These are phyloP conservation scores for Ceratocystis harringtonii DNA, from an alignment of 2,329 filamentous ascomycete genomes.

Conservation along the genomic window DNA sequence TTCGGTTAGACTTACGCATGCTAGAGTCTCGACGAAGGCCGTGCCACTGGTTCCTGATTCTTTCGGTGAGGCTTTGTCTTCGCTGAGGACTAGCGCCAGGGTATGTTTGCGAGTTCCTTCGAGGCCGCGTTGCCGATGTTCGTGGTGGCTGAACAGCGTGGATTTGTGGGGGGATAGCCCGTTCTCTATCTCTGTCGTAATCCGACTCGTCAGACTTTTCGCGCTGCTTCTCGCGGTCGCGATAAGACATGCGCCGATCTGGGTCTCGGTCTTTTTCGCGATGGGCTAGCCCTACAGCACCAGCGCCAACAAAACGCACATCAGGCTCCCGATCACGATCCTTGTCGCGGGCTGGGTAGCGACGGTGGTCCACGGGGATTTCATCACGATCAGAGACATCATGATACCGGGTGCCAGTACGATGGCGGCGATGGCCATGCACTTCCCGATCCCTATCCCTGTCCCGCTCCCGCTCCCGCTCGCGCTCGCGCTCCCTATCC, in stretches of 20 bases:
- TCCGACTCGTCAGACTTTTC: constrained; percentile 12
- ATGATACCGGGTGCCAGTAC: constrained; percentile 7
- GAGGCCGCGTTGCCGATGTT: background rate
- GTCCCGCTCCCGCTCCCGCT: constrained; percentile 21
- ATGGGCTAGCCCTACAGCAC: background rate
- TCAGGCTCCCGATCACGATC: constrained; percentile 18
- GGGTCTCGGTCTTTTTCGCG: constrained; percentile 1
- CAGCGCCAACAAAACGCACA: constrained; percentile 11
- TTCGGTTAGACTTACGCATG: constrained; percentile 10
- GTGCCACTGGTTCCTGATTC: constrained; percentile 10
- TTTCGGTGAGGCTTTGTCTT: constrained; percentile 13
- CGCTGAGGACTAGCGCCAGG: constrained; percentile 11
- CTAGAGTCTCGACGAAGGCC: constrained; percentile 12
- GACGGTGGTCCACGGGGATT: constrained; percentile 14
- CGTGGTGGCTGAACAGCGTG: constrained; percentile 1
- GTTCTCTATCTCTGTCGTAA: constrained; percentile 10
- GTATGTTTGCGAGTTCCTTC: constrained; percentile 13
- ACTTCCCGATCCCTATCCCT: constrained; percentile 12
- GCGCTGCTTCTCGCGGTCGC: constrained; percentile 7
- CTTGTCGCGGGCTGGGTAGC: constrained; percentile 13
- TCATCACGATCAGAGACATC: constrained; percentile 17
- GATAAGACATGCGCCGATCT: constrained; percentile 1
- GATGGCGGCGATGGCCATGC: constrained; percentile 13
- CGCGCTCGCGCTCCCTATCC: constrained; percentile 13
- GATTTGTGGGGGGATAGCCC: background rate